Base-by-base conservation (phyloP, 108 stramenopile species). In the Fragilaria radians region DNA sequence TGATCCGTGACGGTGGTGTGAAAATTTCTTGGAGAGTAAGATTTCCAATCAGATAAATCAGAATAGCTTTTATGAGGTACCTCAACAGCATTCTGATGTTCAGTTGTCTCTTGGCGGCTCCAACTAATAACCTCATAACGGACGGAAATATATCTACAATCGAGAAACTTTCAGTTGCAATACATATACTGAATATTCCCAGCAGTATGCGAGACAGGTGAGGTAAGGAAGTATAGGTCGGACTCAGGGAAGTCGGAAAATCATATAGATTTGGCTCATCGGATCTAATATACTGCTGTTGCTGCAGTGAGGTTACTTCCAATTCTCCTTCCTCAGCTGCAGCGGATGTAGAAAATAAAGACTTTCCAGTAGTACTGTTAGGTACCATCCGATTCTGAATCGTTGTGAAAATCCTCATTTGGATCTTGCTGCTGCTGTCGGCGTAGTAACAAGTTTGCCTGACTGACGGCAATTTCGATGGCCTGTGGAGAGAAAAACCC, bases 401-500 rank as follows among this genome's bases (percentile, higher is more conserved):
- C 86, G 45, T 53, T 68, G 22, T 31, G 49, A 7, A 47, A 57
- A 9, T 26, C 67, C 30, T 69, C 54, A 31, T 62, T 36, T 30
- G 46, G 29, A 46, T 50, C 29, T n/a, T n/a, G n/a, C n/a, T n/a
- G n/a, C n/a, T n/a, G n/a, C 27, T 54, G 28, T 14, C 29, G 25
- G 18, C 54, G 26, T 9, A 30, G 67, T 28, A 32, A 23, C 28
- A 54, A 57, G 23, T 77, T 68, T 26, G 76, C 65, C 36, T 72
- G 68, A 11, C 66, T 73, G 19, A 87, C 69, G 33, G 86, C 86
- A 17, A 62, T 60, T 66, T 91, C 76, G 33, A 91, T 88, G 19
- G 86, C 86, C 24, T 72, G 82, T 23, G 80, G 60, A 25, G 79
- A 78, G 61, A 91, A 91, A 65, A 88, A 91, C 46, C 89, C 89